Percentiles rank a stretch among this genome's conserved stretches.
Evolutionary conservation across 768 basidiomycete genomes (phyloP).

Genomic region (Naganishia vishniacii): DNA sequence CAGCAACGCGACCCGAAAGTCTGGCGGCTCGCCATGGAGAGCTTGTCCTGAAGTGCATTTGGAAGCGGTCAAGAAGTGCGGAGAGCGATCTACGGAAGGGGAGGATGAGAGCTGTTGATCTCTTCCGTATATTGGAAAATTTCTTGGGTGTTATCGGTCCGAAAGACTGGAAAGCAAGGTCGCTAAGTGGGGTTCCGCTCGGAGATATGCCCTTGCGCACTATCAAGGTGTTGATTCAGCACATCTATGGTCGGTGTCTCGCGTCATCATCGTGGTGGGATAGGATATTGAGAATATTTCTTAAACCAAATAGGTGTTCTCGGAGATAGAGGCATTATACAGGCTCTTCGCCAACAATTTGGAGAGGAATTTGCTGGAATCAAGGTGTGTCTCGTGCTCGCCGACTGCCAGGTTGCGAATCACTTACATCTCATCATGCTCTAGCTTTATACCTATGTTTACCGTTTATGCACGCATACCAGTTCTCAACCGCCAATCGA

Average conservation of each 20-base stretch:
- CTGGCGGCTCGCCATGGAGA: conserved; percentile 85
- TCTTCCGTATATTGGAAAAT: conserved; percentile 87
- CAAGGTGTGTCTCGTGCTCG: conserved; percentile 31
- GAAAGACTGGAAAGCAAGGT: conserved; percentile 89
- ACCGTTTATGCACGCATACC: conserved; percentile 26
- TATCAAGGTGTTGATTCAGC: conserved; percentile 96
- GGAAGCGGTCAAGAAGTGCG: conserved; percentile 93
- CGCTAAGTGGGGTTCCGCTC: conserved; percentile 83
- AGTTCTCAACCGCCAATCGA: conserved; percentile 22
- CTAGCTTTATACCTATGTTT: conserved; percentile 34
- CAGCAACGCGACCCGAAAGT: conserved; percentile 58
- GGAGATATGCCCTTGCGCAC: conserved; percentile 97
- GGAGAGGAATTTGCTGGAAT: not conserved
- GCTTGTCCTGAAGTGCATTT: conserved; percentile 89
- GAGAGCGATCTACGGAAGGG: conserved; percentile 80
- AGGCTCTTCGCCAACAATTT: conserved; percentile 2
- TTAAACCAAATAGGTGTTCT: not conserved
- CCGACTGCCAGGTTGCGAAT: not conserved
- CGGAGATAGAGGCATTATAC: conserved; percentile 9
- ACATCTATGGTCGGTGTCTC: conserved; percentile 79
- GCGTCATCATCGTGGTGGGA: no score
- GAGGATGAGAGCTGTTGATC: conserved; percentile 73
- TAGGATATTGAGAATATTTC: not conserved
- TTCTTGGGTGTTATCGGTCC: conserved; percentile 90
- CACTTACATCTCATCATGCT: not conserved